A percentile compares a stretch with the other conserved stretches of the same genome.
phyloP scores from a whole-genome alignment of 169 alveolate species.

The Cryptosporidium parvum region DNA sequence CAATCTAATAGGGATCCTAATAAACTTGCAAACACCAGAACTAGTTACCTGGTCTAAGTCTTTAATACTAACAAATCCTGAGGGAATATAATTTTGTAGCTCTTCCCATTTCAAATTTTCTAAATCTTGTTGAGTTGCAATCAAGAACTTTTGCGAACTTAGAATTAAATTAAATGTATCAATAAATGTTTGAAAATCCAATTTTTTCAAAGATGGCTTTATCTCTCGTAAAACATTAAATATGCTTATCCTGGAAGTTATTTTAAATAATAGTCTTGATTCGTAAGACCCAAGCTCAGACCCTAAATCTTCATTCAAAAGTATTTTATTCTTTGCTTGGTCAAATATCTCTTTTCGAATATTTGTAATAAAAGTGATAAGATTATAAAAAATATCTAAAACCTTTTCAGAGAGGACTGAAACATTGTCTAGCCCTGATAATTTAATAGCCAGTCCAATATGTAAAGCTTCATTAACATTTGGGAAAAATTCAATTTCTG shows the following conservation, averaged over 20 bases:
- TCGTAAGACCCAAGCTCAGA: slow-evolving; percentile 7
- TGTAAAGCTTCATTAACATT: slow-evolving; percentile 1
- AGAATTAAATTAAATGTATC: not conserved
- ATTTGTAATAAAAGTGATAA: slow-evolving; percentile 1
- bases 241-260: slow-evolving; percentile 9
- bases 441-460: not conserved
- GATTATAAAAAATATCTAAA: not conserved
- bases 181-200: not conserved
- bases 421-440: slow-evolving; percentile 3
- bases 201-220: not conserved
- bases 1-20: slow-evolving; percentile 1
- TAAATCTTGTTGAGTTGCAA: not conserved
- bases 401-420: slow-evolving; percentile 1
- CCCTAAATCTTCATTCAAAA: not conserved
- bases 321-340: not conserved
- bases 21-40: not conserved
- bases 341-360: not conserved
- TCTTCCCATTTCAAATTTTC: not conserved
- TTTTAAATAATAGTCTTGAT: not conserved
- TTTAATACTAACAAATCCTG: slow-evolving; percentile 3
- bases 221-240: not conserved
- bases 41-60: not conserved
- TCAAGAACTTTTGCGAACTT: slow-evolving; percentile 16
- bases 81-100: slow-evolving; percentile 1
- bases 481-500: slow-evolving; percentile 17